A percentile compares a stretch with the other conserved stretches of the same genome.
Conservation (phyloP, 2,329 filamentous ascomycete genomes). For the Elsinoe ampelina region DNA sequence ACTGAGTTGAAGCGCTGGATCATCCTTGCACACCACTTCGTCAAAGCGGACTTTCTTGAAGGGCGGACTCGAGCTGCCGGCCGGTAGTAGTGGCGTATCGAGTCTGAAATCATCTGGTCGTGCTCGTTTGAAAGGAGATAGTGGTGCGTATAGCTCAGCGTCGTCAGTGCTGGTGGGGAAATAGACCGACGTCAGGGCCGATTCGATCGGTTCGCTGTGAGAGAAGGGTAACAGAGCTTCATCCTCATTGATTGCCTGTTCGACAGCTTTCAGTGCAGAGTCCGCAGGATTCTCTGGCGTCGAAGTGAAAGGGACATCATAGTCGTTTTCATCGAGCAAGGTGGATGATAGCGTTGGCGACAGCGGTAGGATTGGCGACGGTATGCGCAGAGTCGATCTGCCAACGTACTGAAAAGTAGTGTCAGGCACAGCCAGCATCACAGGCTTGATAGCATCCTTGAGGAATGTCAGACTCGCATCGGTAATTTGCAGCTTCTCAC, state of each 20-base stretch:
- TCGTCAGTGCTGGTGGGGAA: slow-evolving; percentile 20
- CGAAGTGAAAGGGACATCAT: slow-evolving; percentile 21
- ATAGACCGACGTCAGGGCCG: slow-evolving; percentile 12
- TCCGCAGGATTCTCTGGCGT: slow-evolving; percentile 24
- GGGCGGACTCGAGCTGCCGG: slow-evolving; percentile 28
- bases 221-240: background rate
- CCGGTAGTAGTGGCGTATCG: slow-evolving; percentile 39
- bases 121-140: slow-evolving; percentile 27
- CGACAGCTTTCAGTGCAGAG: slow-evolving; percentile 19
- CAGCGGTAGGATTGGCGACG: slow-evolving; percentile 40
- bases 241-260: slow-evolving; percentile 23
- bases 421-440: background rate
- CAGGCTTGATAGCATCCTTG: slow-evolving; percentile 17
- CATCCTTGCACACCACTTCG: slow-evolving; percentile 31
- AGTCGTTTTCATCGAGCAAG: slow-evolving; percentile 20
- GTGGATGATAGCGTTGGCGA: slow-evolving; percentile 27
- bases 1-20: slow-evolving; percentile 28
- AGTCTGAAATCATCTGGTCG: slow-evolving; percentile 32
- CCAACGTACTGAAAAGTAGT: background rate
- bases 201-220: slow-evolving; percentile 8
- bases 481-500: slow-evolving; percentile 34
- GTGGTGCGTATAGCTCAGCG: slow-evolving; percentile 16
- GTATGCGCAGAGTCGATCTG: slow-evolving; percentile 20
- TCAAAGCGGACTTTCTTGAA: slow-evolving; percentile 31
- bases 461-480: slow-evolving; percentile 19